A percentile compares a stretch with the other conserved stretches of the same genome.
phyloP scores from a whole-genome alignment of 2,329 filamentous ascomycete genomes.

The Diaporthe velutina region DNA sequence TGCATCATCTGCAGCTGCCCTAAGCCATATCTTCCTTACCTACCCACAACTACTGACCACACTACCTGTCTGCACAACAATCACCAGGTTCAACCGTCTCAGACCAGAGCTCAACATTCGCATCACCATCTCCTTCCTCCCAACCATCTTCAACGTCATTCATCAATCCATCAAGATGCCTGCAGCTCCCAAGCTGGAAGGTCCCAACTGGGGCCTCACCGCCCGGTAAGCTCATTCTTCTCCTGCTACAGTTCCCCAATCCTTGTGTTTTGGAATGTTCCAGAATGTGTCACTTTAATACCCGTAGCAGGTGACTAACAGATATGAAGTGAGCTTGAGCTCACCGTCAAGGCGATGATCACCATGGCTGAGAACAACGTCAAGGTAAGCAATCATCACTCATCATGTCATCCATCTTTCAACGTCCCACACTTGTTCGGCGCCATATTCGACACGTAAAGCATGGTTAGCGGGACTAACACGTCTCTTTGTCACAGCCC shows the following conservation, averaged over 20 bases:
- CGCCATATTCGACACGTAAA: background rate
- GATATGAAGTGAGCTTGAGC: constrained; percentile 19
- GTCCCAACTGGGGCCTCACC: background rate
- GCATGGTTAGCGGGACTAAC: background rate
- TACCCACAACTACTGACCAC: background rate
- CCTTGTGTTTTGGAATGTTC: too few species aligned
- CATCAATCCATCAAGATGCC: background rate
- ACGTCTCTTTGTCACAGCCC: constrained; percentile 2
- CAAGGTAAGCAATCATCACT: constrained; percentile 15
- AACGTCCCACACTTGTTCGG: background rate
- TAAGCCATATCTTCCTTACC: background rate
- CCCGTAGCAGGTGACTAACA: too few species aligned
- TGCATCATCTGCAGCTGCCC: background rate
- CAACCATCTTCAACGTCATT: background rate
- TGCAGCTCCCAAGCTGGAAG: background rate
- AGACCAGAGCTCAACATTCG: background rate
- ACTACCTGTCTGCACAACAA: background rate
- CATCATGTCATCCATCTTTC: too few species aligned
- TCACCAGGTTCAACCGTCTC: background rate
- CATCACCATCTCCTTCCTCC: background rate
- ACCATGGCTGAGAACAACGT: background rate
- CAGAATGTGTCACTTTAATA: too few species aligned
- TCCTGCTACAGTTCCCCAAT: too few species aligned
- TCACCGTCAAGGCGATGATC: constrained; percentile 20
- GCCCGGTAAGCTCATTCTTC: too few species aligned